Evolutionary conservation across 768 basidiomycete species (phyloP), one percentile per base, ranked within the genome.

Genomic region (Suillus tomentosus): DNA sequence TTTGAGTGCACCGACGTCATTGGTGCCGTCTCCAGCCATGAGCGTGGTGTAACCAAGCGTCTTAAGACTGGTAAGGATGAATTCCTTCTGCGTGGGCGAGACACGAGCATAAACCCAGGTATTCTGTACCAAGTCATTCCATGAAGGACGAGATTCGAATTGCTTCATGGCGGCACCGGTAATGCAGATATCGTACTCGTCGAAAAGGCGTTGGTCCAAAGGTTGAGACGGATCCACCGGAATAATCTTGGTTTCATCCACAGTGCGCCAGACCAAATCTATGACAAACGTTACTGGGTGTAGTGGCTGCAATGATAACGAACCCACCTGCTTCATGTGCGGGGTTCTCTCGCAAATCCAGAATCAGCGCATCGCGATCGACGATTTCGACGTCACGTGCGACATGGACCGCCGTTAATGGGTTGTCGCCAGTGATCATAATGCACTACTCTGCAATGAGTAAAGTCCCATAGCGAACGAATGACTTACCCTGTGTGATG

Each of bases 391-490:
- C 97, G 71, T 96, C 95, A 31, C 85, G 85, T 19, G 97, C 97
- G 53, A 99, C 96, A 73, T 99, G 97, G 0, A 93, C 89, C 9
- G 97, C 97, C 0, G 97, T 99, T 61, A 99, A 79, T 9, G 97
- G 97, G 75, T 99, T 99, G 76, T 99, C 97, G 43, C 97, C 97
- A 54, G 97, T 99, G 67, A 99, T 99, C 97, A 99, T 99, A 63
- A 99, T 83, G 74, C 97, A 99, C 95, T 97, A 64, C 24, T 27
- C 39, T 62, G 7, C 5, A 19, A 51, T 60, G 19, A 37, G 62
- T 5, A 57, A 56, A 47, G 22, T 36, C 40, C 3, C 45, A 24
- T 36, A 6, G 13, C 7, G 36, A 19, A 40, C 10, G 9, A 34
- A 61, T 9, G 2, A 84, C 93, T 58, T 79, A 97, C 96, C 45